These are phyloP conservation scores for Phytopythium vexans DNA, from an alignment of 352 stramenopile species.

Conservation along the genomic window DNA sequence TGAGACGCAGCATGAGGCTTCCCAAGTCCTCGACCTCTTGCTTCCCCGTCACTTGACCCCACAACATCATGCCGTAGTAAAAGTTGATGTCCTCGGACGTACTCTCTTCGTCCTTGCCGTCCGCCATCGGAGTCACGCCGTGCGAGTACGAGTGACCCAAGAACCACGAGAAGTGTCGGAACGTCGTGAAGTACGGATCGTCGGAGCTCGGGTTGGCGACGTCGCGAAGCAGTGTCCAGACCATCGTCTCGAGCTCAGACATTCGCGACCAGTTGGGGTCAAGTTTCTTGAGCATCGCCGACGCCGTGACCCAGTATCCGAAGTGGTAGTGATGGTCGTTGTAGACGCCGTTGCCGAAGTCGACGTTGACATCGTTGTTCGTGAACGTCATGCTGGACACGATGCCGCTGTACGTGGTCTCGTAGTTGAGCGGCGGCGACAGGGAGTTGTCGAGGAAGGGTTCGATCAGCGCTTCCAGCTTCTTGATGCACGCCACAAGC, in stretches of 20 bases:
- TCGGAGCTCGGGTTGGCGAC: constrained; percentile 57
- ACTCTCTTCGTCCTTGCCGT: constrained; percentile 76
- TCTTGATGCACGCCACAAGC: constrained; percentile 44
- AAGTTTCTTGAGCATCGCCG: constrained; percentile 59
- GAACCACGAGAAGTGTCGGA: constrained; percentile 78
- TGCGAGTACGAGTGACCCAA: constrained; percentile 74
- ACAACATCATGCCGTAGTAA: constrained; percentile 78
- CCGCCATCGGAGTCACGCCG: constrained; percentile 47
- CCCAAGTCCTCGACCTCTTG: constrained; percentile 60
- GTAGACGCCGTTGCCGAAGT: constrained; percentile 74
- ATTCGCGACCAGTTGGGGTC: constrained; percentile 59
- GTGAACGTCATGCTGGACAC: constrained; percentile 44
- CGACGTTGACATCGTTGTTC: constrained; percentile 39
- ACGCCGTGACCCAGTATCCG: constrained; percentile 65
- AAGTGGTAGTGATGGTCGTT: constrained; percentile 87
- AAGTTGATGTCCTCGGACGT: constrained; percentile 83
- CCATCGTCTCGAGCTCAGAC: constrained; percentile 49
- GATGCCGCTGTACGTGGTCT: constrained; percentile 63
- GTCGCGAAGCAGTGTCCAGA: constrained; percentile 67
- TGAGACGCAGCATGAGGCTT: constrained; percentile 70
- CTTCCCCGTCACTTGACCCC: constrained; percentile 51
- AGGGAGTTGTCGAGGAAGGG: constrained; percentile 60
- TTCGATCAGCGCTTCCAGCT: constrained; percentile 51
- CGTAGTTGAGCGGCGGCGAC: constrained; percentile 49
- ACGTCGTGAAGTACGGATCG: constrained; percentile 56